Conservation (phyloP, 805 yeast genomes). For the Starmerella floris region DNA sequence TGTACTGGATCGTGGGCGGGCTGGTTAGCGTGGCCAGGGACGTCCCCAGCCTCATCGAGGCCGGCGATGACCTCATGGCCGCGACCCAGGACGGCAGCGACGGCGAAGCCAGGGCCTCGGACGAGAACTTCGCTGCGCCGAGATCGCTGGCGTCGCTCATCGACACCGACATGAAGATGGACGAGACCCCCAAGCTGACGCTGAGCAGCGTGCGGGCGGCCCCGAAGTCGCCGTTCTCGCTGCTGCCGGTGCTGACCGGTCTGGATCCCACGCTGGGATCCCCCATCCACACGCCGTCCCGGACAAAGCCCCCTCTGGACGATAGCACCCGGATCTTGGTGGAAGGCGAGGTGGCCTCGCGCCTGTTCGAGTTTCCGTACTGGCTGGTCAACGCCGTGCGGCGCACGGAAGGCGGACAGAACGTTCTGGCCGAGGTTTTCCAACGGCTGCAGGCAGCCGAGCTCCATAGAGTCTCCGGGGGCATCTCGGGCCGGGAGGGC, state of each 20-base stretch:
- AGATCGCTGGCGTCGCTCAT: background rate
- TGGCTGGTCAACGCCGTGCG: constrained; percentile 39
- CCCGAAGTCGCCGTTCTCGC: constrained; percentile 16
- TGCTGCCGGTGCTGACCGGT: constrained; percentile 14
- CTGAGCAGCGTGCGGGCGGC: constrained; percentile 7
- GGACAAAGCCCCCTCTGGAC: constrained; percentile 10
- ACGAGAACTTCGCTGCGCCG: background rate
- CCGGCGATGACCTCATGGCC: constrained; percentile 6
- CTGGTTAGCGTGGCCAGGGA: constrained; percentile 7
- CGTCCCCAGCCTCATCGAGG: constrained; percentile 8
- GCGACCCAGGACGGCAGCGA: background rate
- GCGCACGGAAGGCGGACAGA: constrained; percentile 29
- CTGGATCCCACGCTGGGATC: constrained; percentile 6
- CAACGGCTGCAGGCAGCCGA: constrained; percentile 56
- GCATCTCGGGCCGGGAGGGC: background rate
- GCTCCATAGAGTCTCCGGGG: constrained; percentile 34
- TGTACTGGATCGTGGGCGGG: constrained; percentile 19
- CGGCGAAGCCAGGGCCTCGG: background rate
- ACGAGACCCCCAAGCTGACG: constrained; percentile 11
- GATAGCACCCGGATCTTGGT: constrained; percentile 16
- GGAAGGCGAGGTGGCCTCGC: constrained; percentile 4
- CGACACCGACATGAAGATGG: background rate
- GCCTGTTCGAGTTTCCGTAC: constrained; percentile 32
- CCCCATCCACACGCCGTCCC: constrained; percentile 12
- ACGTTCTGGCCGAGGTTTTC: constrained; percentile 40